phyloP scores from a whole-genome alignment of 306 rosid species.

The Echinosophora koreensis region DNA sequence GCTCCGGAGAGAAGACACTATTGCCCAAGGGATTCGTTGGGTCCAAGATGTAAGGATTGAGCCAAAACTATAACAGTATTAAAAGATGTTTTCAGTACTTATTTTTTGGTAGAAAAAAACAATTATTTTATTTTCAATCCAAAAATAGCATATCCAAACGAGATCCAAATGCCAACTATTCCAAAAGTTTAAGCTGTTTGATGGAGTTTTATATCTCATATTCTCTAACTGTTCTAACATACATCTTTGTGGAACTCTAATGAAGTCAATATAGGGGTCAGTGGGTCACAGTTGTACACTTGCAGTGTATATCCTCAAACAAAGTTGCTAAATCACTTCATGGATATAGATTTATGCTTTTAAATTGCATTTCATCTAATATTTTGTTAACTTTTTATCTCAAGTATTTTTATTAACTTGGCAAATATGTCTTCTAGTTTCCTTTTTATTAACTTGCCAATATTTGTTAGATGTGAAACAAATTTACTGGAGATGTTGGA shows the following conservation, averaged over 20 bases:
- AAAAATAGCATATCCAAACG: not conserved
- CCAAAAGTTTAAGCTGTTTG: not conserved
- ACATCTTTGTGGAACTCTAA: not conserved
- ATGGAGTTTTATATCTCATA: not conserved
- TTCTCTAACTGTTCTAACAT: not conserved
- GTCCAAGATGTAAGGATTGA: slow-evolving; percentile 86
- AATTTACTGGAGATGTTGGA: not conserved
- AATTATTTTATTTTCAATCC: not conserved
- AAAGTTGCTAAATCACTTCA: not conserved
- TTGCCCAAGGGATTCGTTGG: slow-evolving; percentile 92
- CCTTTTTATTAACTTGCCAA: slow-evolving; percentile 2
- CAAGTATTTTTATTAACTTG: not conserved
- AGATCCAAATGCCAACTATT: not conserved
- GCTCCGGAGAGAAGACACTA: slow-evolving; percentile 80
- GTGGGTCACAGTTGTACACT: not conserved
- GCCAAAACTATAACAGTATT: slow-evolving; percentile 5
- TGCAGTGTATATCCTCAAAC: not conserved
- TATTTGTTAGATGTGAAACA: slow-evolving; percentile 3
- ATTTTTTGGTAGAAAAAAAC: not conserved
- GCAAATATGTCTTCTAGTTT: not conserved
- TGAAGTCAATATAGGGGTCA: not conserved
- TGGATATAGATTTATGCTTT: not conserved
- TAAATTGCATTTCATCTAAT: slow-evolving; percentile 6
- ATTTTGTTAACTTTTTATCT: not conserved
- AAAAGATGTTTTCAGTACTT: not conserved